Conservation (phyloP, 2,329 filamentous ascomycete genomes). For the Bipolaris cookei region DNA sequence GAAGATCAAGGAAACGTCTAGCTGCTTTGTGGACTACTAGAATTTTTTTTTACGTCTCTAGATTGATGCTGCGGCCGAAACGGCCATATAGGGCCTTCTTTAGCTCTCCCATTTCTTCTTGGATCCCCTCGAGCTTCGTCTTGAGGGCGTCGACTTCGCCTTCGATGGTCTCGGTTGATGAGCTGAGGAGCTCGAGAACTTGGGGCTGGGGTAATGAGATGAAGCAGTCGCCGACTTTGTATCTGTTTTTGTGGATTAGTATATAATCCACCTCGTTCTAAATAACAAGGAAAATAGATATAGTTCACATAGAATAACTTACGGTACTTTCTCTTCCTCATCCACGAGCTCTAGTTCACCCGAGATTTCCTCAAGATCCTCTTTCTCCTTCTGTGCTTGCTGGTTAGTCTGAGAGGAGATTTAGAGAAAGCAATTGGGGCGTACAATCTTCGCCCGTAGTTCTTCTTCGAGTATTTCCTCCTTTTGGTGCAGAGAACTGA, state of each 20-base stretch:
- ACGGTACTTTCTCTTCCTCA: constrained; percentile 93
- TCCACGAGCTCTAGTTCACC: constrained; percentile 92
- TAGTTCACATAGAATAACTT: constrained; percentile 50
- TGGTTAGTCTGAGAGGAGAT: background rate
- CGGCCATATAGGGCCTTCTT: constrained; percentile 93
- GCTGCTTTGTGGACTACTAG: background rate
- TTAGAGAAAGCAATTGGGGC: constrained; percentile 28
- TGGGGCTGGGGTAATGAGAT: constrained; percentile 83
- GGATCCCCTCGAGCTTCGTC: constrained; percentile 73
- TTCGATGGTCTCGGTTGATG: constrained; percentile 75
- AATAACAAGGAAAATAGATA: background rate
- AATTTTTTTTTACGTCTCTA: constrained; percentile 69
- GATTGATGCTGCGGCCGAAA: constrained; percentile 95
- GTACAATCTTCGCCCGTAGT: constrained; percentile 77
- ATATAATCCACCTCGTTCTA: background rate
- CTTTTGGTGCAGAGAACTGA: constrained; percentile 90
- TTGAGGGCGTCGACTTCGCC: constrained; percentile 77
- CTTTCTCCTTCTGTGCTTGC: constrained; percentile 84
- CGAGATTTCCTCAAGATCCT: constrained; percentile 92
- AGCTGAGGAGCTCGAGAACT: constrained; percentile 82
- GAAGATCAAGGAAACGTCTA: background rate
- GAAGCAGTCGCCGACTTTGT: constrained; percentile 97
- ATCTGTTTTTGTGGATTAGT: constrained; percentile 60
- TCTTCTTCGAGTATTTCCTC: constrained; percentile 81
- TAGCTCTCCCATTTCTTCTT: constrained; percentile 85